Conservation (phyloP, 257 asterid species). For the Plantago ovata region DNA sequence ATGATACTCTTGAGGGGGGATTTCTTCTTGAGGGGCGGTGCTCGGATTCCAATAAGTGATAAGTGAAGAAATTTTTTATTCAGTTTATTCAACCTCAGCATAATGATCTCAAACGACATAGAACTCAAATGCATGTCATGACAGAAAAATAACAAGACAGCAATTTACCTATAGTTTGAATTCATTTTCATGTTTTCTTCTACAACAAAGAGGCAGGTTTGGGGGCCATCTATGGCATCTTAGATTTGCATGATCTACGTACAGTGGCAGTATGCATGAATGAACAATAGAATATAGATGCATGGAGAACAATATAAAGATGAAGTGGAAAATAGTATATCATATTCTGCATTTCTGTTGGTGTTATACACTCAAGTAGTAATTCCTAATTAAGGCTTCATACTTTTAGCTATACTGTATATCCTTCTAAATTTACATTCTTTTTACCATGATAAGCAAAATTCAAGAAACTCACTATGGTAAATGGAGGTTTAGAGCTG, state of each 20-base stretch:
- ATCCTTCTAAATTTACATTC: background rate
- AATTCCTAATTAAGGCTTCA: background rate
- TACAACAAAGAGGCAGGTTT: background rate
- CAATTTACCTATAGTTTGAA: too few species aligned
- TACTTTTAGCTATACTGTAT: background rate
- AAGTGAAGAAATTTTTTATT: too few species aligned
- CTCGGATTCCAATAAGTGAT: too few species aligned
- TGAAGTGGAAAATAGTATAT: too few species aligned
- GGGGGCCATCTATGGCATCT: background rate
- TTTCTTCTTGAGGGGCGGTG: too few species aligned
- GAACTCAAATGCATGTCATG: background rate
- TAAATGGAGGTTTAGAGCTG: slow-evolving; percentile 82
- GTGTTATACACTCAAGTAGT: too few species aligned
- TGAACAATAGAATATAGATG: background rate
- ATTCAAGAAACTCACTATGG: slow-evolving; percentile 65
- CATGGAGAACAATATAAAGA: background rate
- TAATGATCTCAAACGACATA: background rate
- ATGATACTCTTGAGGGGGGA: too few species aligned
- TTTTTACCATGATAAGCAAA: background rate
- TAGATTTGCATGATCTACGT: background rate
- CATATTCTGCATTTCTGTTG: too few species aligned
- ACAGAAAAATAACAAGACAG: too few species aligned
- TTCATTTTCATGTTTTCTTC: too few species aligned
- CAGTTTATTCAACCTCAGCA: too few species aligned
- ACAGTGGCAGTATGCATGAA: too few species aligned